Base-by-base conservation (phyloP, 1,139 yeast genomes). In the Debaryomycetaceae sp. region DNA sequence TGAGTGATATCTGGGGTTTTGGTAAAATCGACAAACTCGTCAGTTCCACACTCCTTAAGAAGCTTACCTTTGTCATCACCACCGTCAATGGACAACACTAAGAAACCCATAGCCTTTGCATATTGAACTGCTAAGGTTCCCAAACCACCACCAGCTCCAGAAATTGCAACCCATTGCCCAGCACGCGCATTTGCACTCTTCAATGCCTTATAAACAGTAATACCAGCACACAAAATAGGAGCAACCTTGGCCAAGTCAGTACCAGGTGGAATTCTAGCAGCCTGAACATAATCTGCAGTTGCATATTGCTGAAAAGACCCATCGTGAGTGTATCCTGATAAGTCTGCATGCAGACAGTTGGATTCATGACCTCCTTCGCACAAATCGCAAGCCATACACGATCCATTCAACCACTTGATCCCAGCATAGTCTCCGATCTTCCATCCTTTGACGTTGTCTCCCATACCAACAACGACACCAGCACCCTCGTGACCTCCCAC, bases 401-500 rank as follows among this genome's bases (percentile, higher is more conserved):
- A 81, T 49, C 84, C 81, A 63, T 83, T 82, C 62, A 83, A 67
- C 79, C 79, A 75, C 63, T 85, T 84, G 58, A 84, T 70, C 59
- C 92, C 94, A 43, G 92, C 94, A 39, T 61, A 70, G 61, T 85
- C 92, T 56, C 94, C 94, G 54, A 83, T 61, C 58, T 83, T 75
- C 70, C 85, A 83, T 32, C 83, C 81, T 53, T 67, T 73, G 50
- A 84, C 94, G 50, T 78, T 73, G 34, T 68, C 68, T 57, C 92
- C 94, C 70, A 78, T 50, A 75, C 54, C 88, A 44, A 83, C 91
- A 48, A 85, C 92, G 30, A 79, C 78, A 65, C 94, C 94, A 30
- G 91, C 89, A 67, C 92, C 92, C 67, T 85, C 94, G 71, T 85
- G 94, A 56, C 94, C 94, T 48, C 88, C 89, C 39, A 83, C 87